Evolutionary conservation across 1,284 basidiomycete species (phyloP).

Genomic region (Cerrena zonata): DNA sequence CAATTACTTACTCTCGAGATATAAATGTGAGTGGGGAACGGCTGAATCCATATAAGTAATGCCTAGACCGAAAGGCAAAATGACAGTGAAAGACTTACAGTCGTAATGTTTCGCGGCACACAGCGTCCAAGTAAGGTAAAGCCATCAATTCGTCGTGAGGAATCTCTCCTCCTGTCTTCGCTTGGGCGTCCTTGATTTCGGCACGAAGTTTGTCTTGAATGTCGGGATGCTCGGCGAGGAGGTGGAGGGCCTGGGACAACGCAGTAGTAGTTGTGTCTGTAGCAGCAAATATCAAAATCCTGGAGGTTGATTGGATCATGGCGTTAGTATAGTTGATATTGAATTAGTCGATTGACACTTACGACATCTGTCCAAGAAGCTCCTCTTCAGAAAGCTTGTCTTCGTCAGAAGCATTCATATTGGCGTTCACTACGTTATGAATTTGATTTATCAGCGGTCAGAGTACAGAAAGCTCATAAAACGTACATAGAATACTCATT

Average conservation of each 20-base stretch:
- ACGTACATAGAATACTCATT: conserved; percentile 17
- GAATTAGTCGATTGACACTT: background rate
- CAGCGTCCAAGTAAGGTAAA: conserved; percentile 20
- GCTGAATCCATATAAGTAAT: no score
- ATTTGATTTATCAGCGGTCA: background rate
- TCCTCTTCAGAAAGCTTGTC: conserved; percentile 18
- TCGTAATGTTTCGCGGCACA: conserved; percentile 19
- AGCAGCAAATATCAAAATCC: conserved; percentile 15
- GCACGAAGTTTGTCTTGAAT: conserved; percentile 18
- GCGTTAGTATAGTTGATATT: background rate
- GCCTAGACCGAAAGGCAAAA: background rate
- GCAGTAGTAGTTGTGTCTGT: conserved; percentile 19
- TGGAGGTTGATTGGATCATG: background rate
- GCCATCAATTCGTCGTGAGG: conserved; percentile 16
- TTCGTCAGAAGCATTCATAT: conserved; percentile 19
- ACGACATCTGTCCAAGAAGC: conserved; percentile 23
- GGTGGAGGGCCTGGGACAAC: conserved; percentile 12
- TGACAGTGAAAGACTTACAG: conserved; percentile 11
- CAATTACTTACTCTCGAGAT: conserved; percentile 4
- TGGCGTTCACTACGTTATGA: conserved; percentile 19
- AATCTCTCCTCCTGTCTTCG: conserved; percentile 7
- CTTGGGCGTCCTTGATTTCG: conserved; percentile 12
- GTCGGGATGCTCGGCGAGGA: conserved; percentile 15
- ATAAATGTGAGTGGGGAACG: conserved; percentile 8
- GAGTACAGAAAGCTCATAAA: background rate